Evolutionary conservation across 2,329 filamentous ascomycete genomes (phyloP).

Genomic region (Zymoseptoria brevis): DNA sequence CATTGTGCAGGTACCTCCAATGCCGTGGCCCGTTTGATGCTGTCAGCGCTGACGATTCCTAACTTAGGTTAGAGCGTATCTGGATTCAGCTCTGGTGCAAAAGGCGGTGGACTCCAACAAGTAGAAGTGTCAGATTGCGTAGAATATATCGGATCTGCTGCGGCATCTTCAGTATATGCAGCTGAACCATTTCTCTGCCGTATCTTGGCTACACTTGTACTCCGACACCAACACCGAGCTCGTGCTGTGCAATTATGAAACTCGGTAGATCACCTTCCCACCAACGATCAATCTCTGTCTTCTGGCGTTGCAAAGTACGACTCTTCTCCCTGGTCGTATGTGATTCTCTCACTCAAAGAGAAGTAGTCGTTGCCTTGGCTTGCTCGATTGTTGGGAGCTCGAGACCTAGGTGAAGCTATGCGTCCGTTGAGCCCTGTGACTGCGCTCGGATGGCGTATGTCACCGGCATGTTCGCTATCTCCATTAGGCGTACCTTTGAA

Average conservation of each 20-base stretch:
- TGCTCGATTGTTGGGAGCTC: not conserved
- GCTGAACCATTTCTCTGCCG: not conserved
- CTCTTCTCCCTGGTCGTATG: not conserved
- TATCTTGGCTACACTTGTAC: too few relatives aligned
- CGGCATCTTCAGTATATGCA: not conserved
- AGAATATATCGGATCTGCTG: not conserved
- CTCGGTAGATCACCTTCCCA: not conserved
- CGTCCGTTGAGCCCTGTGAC: not conserved
- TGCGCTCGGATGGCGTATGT: not conserved
- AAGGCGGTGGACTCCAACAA: conserved; percentile 19
- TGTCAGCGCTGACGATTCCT: not conserved
- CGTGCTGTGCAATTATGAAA: not conserved
- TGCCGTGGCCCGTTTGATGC: not conserved
- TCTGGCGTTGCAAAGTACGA: not conserved
- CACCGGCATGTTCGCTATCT: not conserved
- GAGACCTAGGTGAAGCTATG: not conserved
- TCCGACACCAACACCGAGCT: not conserved
- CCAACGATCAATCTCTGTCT: not conserved
- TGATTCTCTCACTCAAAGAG: not conserved
- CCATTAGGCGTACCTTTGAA: conserved; percentile 11
- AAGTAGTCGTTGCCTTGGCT: not conserved
- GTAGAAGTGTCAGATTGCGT: not conserved
- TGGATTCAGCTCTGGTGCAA: conserved; percentile 23
- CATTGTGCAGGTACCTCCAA: conserved; percentile 19
- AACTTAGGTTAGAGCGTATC: conserved; percentile 17